Percentiles rank a stretch among this genome's conserved stretches.
Conservation (phyloP, 2,329 filamentous ascomycete species). For the Endoconidiophora laricicola region DNA sequence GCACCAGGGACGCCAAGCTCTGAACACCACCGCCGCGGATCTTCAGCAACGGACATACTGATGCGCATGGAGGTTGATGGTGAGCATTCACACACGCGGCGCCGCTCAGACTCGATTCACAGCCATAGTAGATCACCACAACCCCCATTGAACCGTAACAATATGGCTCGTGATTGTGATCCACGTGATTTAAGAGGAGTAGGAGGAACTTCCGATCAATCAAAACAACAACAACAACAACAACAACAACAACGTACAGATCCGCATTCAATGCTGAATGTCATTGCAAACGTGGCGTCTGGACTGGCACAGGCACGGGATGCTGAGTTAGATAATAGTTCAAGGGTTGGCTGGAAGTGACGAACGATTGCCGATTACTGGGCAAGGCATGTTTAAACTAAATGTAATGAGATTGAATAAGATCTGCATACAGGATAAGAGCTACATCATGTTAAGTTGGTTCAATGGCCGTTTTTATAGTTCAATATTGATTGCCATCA, state of each 20-base stretch:
- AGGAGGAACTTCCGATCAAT: too few relatives aligned
- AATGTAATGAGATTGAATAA: too few relatives aligned
- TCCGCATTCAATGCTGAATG: slow-evolving; percentile 6
- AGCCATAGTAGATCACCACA: slow-evolving; percentile 8
- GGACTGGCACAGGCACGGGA: slow-evolving; percentile 1
- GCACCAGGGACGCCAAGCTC: slow-evolving; percentile 9
- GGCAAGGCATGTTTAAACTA: too few relatives aligned
- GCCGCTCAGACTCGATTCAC: slow-evolving; percentile 6
- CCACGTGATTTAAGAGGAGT: too few relatives aligned
- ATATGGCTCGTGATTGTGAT: too few relatives aligned
- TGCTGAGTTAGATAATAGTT: not conserved
- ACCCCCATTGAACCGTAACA: slow-evolving; percentile 4
- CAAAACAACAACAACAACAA: not conserved
- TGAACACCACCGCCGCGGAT: slow-evolving; percentile 7
- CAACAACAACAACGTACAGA: not conserved
- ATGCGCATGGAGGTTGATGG: slow-evolving; percentile 11
- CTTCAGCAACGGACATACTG: slow-evolving; percentile 1
- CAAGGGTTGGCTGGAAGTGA: slow-evolving; percentile 1
- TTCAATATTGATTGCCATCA: not conserved
- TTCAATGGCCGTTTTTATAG: too few relatives aligned
- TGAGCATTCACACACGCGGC: not conserved
- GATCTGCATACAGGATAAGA: too few relatives aligned
- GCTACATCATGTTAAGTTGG: too few relatives aligned
- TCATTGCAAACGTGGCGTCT: slow-evolving; percentile 10
- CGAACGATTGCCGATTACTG: too few relatives aligned